Evolutionary conservation across 257 asterid genomes (phyloP), one percentile per base, ranked within the genome.

Genomic region (Echium plantagineum): DNA sequence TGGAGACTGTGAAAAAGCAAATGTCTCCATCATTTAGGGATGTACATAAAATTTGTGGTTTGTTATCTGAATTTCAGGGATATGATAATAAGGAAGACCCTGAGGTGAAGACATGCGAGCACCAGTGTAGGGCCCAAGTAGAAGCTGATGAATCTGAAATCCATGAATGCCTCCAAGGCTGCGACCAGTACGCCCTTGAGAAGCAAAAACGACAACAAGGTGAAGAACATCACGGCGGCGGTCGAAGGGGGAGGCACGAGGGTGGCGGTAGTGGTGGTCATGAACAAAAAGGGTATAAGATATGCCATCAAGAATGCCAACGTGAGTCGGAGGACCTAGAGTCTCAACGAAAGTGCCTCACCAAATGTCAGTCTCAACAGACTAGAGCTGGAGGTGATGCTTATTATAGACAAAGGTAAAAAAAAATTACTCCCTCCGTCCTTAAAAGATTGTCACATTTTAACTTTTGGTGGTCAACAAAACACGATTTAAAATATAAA

Each of bases 61-160:
- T n/a, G n/a, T n/a, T n/a, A n/a, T n/a, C n/a, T n/a, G n/a, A n/a
- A 75, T 67, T 68, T 0, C 17, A 42, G 49, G 62, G 75, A 21
- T 55, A 59, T 5, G 73, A 66, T 30, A 1, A 66, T 30, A 1
- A 4, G 7, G 26, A 54, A 5, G 85, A 79, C 52, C 83, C 82
- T 2, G 76, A 76, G 57, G 58, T 68, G 46, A 4, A 49, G 67
- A 58, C 24, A 67, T 76, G 87, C 77, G 55, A 58, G 55, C 71
- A 67, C 20, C 71, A 69, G 20, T 78, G 85, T 78, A 42, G 21
- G 30, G 62, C 24, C 17, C 57, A 61, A 26, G 21, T 52, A 9
- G 62, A 58, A 35, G 9, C 31, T 15, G 66, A 21, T 0, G 61
- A 78, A 48, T 21, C 15, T 5, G 38, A 73, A 63, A 15, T 46